Evolutionary conservation across 371 early-diverging fungal species (phyloP).

Genomic region (Chytridium lagenaria): DNA sequence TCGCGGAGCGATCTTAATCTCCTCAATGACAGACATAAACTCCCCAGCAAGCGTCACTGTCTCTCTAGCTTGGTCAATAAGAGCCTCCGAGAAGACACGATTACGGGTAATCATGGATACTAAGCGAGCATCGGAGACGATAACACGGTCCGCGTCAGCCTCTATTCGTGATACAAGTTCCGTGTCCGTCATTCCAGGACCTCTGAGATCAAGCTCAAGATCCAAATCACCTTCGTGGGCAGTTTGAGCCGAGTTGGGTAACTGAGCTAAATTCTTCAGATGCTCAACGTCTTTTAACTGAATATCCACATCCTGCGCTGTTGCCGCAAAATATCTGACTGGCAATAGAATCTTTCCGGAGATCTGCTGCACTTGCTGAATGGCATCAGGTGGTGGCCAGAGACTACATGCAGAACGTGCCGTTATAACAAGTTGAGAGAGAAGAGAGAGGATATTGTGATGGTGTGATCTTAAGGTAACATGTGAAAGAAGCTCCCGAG

Average conservation of each 20-base stretch:
- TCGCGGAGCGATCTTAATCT: slow-evolving; percentile 34
- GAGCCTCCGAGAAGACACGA: slow-evolving; percentile 22
- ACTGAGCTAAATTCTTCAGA: neutral
- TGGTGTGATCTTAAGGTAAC: slow-evolving; percentile 71
- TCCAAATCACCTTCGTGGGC: slow-evolving; percentile 1
- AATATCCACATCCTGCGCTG: slow-evolving; percentile 42
- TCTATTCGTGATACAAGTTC: slow-evolving; percentile 51
- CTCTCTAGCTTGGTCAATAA: slow-evolving; percentile 44
- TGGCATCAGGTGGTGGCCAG: slow-evolving; percentile 82
- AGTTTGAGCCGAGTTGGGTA: neutral
- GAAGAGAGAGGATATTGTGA: slow-evolving; percentile 76
- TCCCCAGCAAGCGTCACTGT: slow-evolving; percentile 56
- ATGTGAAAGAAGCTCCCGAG: neutral
- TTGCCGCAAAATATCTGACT: slow-evolving; percentile 48
- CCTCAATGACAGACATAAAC: slow-evolving; percentile 56
- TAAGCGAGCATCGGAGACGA: slow-evolving; percentile 35
- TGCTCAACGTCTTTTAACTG: slow-evolving; percentile 24
- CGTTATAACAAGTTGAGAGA: slow-evolving; percentile 82
- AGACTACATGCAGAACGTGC: slow-evolving; percentile 82
- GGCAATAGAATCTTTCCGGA: slow-evolving; percentile 49
- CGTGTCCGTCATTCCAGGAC: slow-evolving; percentile 42
- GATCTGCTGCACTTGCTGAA: slow-evolving; percentile 62
- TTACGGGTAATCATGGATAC: slow-evolving; percentile 36
- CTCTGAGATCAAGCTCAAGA: slow-evolving; percentile 43
- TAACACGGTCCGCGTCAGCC: slow-evolving; percentile 38